Conservation (phyloP, 768 basidiomycete species). For the Boletellus emodensis region DNA sequence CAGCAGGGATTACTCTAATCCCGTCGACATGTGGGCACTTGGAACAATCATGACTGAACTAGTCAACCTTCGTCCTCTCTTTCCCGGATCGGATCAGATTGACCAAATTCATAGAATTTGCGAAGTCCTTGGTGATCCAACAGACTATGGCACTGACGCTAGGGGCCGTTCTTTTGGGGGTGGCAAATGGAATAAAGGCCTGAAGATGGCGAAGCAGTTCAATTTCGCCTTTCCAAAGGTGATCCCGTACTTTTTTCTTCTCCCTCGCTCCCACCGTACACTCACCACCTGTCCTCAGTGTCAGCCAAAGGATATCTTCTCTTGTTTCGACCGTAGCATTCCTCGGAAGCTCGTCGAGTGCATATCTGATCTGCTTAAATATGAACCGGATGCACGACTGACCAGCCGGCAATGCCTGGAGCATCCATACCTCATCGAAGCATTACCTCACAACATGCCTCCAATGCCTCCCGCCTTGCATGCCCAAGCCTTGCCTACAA, state of each 20-base stretch:
- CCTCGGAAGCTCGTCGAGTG: constrained; percentile 84
- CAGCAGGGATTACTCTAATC: constrained; percentile 90
- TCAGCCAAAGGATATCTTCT: constrained; percentile 60
- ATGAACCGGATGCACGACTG: constrained; percentile 83
- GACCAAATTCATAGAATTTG: constrained; percentile 92
- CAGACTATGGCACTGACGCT: constrained; percentile 74
- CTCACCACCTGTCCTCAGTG: constrained; percentile 39
- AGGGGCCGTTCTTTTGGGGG: constrained; percentile 74
- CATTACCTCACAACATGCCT: constrained; percentile 60
- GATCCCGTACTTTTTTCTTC: background rate
- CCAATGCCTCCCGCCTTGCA: constrained; percentile 55
- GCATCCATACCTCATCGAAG: constrained; percentile 86
- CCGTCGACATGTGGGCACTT: constrained; percentile 99
- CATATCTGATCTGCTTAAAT: constrained; percentile 87
- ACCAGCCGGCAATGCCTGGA: constrained; percentile 85
- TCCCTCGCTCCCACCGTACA: background rate
- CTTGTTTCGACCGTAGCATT: constrained; percentile 74
- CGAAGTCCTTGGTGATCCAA: constrained; percentile 91
- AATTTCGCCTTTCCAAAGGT: constrained; percentile 93
- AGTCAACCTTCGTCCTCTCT: constrained; percentile 90
- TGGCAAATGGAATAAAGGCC: constrained; percentile 80
- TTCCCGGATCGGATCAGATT: constrained; percentile 88
- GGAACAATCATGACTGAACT: constrained; percentile 98
- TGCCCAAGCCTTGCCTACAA: constrained; percentile 35
- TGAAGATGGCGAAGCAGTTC: constrained; percentile 80